Conservation (phyloP, 441 rosid genomes). For the Biscutella auriculata region DNA sequence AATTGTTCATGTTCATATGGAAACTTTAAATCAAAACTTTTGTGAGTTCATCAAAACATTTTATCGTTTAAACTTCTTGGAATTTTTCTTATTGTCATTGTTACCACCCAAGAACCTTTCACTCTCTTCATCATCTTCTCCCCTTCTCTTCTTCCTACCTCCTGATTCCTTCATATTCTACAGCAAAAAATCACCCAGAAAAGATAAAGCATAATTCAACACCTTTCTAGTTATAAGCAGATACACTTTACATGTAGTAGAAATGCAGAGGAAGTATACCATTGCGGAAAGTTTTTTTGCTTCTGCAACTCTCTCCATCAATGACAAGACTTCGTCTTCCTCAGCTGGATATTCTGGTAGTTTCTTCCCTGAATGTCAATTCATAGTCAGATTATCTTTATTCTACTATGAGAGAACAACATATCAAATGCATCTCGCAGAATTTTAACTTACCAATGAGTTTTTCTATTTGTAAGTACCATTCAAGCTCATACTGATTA, state of each 20-base stretch:
- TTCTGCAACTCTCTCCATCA: slow-evolving; percentile 59
- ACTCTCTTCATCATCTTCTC: slow-evolving; percentile 51
- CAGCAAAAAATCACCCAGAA: background rate
- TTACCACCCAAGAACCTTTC: slow-evolving; percentile 35
- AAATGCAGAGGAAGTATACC: slow-evolving; percentile 29
- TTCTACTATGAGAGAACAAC: background rate
- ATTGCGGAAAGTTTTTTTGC: slow-evolving; percentile 56
- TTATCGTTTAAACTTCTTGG: slow-evolving; percentile 32
- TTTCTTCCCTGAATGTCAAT: slow-evolving; percentile 45
- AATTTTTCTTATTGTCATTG: slow-evolving; percentile 30
- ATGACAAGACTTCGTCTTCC: slow-evolving; percentile 70
- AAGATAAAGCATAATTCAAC: background rate
- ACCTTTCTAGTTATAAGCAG: background rate
- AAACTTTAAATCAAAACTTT: background rate
- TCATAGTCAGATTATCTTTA: slow-evolving; percentile 2
- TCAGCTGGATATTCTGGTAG: slow-evolving; percentile 56
- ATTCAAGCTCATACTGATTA: slow-evolving; percentile 84
- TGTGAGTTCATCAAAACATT: background rate
- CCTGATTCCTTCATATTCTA: slow-evolving; percentile 56
- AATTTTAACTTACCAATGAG: slow-evolving; percentile 50
- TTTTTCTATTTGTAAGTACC: slow-evolving; percentile 85
- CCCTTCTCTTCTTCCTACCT: slow-evolving; percentile 34
- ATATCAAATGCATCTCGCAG: background rate
- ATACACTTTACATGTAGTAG: background rate
- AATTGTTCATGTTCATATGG: background rate